Percentiles rank a stretch among this genome's conserved stretches.
Evolutionary conservation across 805 yeast species (phyloP).

Genomic region (Ogataea allantospora): DNA sequence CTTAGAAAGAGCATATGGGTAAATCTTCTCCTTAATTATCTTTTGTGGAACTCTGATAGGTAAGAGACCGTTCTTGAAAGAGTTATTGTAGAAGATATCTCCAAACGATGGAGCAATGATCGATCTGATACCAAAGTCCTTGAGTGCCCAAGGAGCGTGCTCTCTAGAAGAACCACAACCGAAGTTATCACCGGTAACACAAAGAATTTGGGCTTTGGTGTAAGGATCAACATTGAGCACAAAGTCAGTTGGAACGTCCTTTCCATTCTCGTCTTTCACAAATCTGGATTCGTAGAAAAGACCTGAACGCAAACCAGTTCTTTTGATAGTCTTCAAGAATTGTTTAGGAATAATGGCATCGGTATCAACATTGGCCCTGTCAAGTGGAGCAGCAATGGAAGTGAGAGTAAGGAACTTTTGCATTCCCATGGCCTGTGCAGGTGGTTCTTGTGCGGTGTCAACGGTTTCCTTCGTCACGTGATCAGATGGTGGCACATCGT

Average conservation of each 20-base stretch:
- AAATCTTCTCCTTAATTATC: conserved; percentile 64
- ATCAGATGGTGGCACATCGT: conserved; percentile 60
- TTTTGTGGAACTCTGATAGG: conserved; percentile 90
- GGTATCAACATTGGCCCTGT: conserved; percentile 93
- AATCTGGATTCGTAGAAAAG: conserved; percentile 90
- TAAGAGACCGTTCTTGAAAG: conserved; percentile 91
- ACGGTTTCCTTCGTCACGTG: conserved; percentile 38
- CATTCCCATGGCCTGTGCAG: conserved; percentile 52
- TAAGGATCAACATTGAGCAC: conserved; percentile 84
- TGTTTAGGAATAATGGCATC: conserved; percentile 99
- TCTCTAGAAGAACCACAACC: conserved; percentile 99
- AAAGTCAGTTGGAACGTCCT: conserved; percentile 83
- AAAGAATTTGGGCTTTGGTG: conserved; percentile 73
- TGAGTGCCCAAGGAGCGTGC: conserved; percentile 99
- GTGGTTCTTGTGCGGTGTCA: conserved; percentile 29
- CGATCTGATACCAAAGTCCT: conserved; percentile 94
- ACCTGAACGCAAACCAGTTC: conserved; percentile 89
- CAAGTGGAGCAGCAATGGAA: conserved; percentile 91
- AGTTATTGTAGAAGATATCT: conserved; percentile 96
- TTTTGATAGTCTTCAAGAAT: conserved; percentile 94
- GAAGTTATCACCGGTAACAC: conserved; percentile 94
- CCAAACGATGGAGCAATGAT: conserved; percentile 98
- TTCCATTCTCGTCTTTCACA: conserved; percentile 63
- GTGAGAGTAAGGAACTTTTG: conserved; percentile 72
- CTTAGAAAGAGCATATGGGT: conserved; percentile 79